Evolutionary conservation across 345 rosid species (phyloP).

Genomic region (Arabidopsis suecica): DNA sequence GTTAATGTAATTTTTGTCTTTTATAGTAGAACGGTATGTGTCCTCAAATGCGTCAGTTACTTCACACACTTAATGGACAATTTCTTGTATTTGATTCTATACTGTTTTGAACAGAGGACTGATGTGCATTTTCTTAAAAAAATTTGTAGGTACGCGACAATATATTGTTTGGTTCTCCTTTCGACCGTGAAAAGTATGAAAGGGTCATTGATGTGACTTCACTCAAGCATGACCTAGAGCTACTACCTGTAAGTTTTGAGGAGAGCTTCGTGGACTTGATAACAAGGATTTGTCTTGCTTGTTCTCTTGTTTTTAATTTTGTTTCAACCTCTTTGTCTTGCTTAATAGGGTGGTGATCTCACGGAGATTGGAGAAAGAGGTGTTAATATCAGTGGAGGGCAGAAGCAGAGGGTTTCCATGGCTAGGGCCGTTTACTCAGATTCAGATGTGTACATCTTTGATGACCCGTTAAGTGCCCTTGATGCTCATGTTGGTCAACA

Average conservation of each 20-base stretch:
- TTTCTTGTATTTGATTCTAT: background rate
- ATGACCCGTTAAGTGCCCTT: slow-evolving; percentile 83
- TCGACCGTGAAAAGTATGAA: slow-evolving; percentile 53
- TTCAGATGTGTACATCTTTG: slow-evolving; percentile 74
- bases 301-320: slow-evolving; percentile 32
- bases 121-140: slow-evolving; percentile 40
- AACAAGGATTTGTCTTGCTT: slow-evolving; percentile 19
- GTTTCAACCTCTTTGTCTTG: slow-evolving; percentile 34
- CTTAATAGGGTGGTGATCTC: slow-evolving; percentile 64
- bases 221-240: slow-evolving; percentile 61
- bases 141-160: slow-evolving; percentile 66
- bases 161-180: slow-evolving; percentile 63
- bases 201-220: slow-evolving; percentile 67
- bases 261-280: slow-evolving; percentile 17
- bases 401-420: slow-evolving; percentile 82
- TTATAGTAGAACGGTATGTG: background rate
- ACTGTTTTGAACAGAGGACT: slow-evolving; percentile 18
- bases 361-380: slow-evolving; percentile 91
- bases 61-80: background rate
- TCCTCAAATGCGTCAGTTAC: slow-evolving; percentile 19
- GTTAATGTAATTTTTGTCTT: background rate
- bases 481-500: slow-evolving; percentile 94
- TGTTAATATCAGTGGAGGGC: slow-evolving; percentile 87
- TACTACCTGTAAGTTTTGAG: slow-evolving; percentile 46
- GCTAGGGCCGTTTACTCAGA: slow-evolving; percentile 77